Evolutionary conservation across 2,329 filamentous ascomycete genomes (phyloP).

Genomic region (Mollisiaceae sp.): DNA sequence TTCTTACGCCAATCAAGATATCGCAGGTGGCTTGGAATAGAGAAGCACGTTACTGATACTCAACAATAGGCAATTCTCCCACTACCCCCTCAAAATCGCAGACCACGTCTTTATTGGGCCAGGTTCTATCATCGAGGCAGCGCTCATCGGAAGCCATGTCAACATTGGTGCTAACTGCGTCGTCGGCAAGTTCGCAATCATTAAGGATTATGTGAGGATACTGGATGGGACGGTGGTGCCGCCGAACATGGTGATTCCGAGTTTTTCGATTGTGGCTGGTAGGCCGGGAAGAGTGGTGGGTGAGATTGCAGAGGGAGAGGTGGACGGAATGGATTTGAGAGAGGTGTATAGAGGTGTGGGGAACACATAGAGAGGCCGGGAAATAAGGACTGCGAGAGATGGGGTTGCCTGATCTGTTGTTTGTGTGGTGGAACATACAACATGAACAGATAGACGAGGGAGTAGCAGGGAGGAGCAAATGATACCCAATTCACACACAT

Average conservation of each 20-base stretch:
- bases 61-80: conserved; percentile 62
- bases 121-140: conserved; percentile 78
- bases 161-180: conserved; percentile 79
- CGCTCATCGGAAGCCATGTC: conserved; percentile 83
- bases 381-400: no score
- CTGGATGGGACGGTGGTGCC: conserved; percentile 85
- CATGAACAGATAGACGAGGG: no score
- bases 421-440: no score
- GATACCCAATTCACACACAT: no score
- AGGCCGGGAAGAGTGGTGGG: conserved; percentile 80
- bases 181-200: conserved; percentile 84
- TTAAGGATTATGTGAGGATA: conserved; percentile 92
- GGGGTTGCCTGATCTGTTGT: no score
- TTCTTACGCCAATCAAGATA: no score
- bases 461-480: no score
- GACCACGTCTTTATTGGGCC: conserved; percentile 92
- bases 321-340: conserved; percentile 67
- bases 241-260: conserved; percentile 87
- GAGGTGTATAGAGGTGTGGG: conserved; percentile 69
- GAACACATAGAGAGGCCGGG: conserved; percentile 48
- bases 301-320: conserved; percentile 75
- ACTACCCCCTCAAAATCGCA: conserved; percentile 89
- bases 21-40: background rate
- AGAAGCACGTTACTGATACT: conserved; percentile 1
- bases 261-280: conserved; percentile 89